These are phyloP conservation scores for Geranomyces michiganensis DNA, from an alignment of 192 early-diverging fungal species.

Conservation along the genomic window DNA sequence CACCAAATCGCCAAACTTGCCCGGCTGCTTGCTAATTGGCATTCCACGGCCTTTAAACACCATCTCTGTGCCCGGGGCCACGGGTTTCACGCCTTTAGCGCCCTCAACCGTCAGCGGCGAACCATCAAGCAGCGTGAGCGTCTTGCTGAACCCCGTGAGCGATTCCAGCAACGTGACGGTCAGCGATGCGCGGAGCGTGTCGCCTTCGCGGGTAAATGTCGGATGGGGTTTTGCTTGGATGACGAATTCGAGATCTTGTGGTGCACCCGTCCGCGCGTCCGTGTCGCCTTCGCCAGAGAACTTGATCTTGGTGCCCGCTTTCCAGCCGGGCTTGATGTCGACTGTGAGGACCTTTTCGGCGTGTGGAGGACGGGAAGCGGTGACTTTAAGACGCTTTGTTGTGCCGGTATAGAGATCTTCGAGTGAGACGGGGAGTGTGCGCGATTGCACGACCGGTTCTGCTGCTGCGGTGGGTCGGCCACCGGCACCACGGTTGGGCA, in stretches of 20 bases:
- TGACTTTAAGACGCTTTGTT: slow-evolving; percentile 93
- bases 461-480: slow-evolving; percentile 30
- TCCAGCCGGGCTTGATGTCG: slow-evolving; percentile 93
- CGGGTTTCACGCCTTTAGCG: slow-evolving; percentile 50
- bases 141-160: slow-evolving; percentile 75
- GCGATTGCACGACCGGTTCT: slow-evolving; percentile 52
- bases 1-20: slow-evolving; percentile 85
- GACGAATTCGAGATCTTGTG: slow-evolving; percentile 93
- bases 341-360: slow-evolving; percentile 86
- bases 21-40: slow-evolving; percentile 86
- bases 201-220: slow-evolving; percentile 85
- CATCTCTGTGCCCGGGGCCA: slow-evolving; percentile 76
- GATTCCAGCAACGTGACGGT: slow-evolving; percentile 78
- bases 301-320: slow-evolving; percentile 95
- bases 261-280: slow-evolving; percentile 41
- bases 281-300: slow-evolving; percentile 87
- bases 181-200: slow-evolving; percentile 69
- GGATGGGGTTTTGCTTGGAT: slow-evolving; percentile 91
- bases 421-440: slow-evolving; percentile 76
- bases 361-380: slow-evolving; percentile 55
- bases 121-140: slow-evolving; percentile 77
- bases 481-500: neutral
- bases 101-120: slow-evolving; percentile 69
- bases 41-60: slow-evolving; percentile 84
- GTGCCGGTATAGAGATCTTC: slow-evolving; percentile 90